Percentiles rank a stretch among this genome's conserved stretches.
These are phyloP conservation scores for Coleophoma eucalyptorum DNA, from an alignment of 2,329 filamentous ascomycete species.

Conservation along the genomic window DNA sequence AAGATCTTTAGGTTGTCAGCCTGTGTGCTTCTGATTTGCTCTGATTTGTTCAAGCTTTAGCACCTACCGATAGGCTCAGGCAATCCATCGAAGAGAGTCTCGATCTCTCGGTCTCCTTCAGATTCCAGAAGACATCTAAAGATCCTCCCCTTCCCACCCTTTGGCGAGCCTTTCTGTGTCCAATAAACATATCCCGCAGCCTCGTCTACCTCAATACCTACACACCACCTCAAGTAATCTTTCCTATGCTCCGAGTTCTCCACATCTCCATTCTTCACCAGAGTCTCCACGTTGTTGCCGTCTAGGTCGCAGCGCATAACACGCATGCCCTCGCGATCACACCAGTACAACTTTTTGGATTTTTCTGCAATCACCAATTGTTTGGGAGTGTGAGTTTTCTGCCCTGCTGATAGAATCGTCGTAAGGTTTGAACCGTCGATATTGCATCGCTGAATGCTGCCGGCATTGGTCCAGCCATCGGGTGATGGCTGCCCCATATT, in stretches of 20 bases:
- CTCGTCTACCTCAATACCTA: constrained; percentile 46
- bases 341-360: constrained; percentile 31
- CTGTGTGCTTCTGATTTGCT: too few relatives aligned
- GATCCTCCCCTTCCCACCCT: constrained; percentile 6
- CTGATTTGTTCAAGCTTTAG: too few relatives aligned
- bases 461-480: constrained; percentile 3
- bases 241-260: constrained; percentile 1
- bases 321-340: constrained; percentile 38
- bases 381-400: constrained; percentile 41
- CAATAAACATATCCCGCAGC: constrained; percentile 46
- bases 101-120: constrained; percentile 1
- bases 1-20: constrained; percentile 32
- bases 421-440: constrained; percentile 42
- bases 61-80: constrained; percentile 43
- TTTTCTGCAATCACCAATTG: constrained; percentile 24
- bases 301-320: constrained; percentile 35
- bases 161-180: constrained; percentile 45
- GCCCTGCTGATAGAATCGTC: constrained; percentile 38
- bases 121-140: constrained; percentile 6
- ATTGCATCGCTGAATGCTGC: constrained; percentile 13
- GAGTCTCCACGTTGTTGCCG: constrained; percentile 29
- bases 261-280: constrained; percentile 14
- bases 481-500: constrained; percentile 38
- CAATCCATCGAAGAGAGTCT: constrained; percentile 32
- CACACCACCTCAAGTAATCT: constrained; percentile 39